Conservation (phyloP, 805 yeast species). For the Monosporozyma servazzii region DNA sequence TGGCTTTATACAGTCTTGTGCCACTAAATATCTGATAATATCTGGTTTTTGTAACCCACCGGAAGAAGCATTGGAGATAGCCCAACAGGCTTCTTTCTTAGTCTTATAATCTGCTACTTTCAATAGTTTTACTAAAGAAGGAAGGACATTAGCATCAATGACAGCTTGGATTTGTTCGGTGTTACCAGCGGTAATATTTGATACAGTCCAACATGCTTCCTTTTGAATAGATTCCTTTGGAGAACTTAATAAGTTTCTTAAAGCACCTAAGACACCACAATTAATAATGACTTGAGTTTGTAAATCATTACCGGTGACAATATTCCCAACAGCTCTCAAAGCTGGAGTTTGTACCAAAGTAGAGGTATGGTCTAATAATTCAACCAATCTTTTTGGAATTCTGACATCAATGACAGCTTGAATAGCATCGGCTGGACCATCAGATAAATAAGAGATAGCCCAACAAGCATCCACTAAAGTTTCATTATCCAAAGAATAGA, state of each 20-base stretch:
- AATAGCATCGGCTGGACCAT: conserved; percentile 86
- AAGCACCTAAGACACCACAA: conserved; percentile 81
- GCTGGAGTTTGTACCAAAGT: conserved; percentile 94
- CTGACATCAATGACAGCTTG: conserved; percentile 96
- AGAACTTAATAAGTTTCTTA: conserved; percentile 69
- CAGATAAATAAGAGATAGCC: conserved; percentile 93
- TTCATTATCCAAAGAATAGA: conserved; percentile 85
- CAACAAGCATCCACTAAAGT: conserved; percentile 96
- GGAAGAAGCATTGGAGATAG: conserved; percentile 92
- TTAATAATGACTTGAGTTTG: conserved; percentile 95
- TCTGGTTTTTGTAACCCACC: conserved; percentile 91
- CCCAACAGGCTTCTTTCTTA: conserved; percentile 99
- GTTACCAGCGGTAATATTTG: conserved; percentile 97
- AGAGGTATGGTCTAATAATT: conserved; percentile 74
- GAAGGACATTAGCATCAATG: conserved; percentile 86
- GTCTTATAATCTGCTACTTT: conserved; percentile 88
- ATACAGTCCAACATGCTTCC: conserved; percentile 98
- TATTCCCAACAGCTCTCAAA: conserved; percentile 92
- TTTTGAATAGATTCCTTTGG: conserved; percentile 88
- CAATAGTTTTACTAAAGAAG: conserved; percentile 75
- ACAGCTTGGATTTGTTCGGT: conserved; percentile 94
- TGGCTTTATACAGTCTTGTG: conserved; percentile 95
- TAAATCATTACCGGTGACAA: conserved; percentile 91
- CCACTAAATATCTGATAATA: conserved; percentile 84
- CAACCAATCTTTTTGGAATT: conserved; percentile 89